Evolutionary conservation across 352 stramenopile species (phyloP), one percentile per base, ranked within the genome.

Genomic region (Peronosclerospora sorghi): DNA sequence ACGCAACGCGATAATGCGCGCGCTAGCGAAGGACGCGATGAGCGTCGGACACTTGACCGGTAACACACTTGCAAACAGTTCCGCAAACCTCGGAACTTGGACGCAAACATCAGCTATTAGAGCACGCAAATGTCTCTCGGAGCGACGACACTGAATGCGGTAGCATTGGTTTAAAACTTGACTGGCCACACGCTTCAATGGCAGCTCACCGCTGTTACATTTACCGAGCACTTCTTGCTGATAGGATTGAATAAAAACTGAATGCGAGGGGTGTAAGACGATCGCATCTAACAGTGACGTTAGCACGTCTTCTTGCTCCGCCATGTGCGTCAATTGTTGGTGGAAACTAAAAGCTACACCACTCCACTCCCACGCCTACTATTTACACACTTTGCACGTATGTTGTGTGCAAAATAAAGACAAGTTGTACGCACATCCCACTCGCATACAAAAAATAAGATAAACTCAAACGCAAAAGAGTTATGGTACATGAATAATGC

Each of bases 181-280:
- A 45, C 65, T 78, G 41, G 77, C 67, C 17, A 75, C 52, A 24
- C 72, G 72, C 56, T 88, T 88, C 39, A 83, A 50, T 13, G 78
- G 47, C 34, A 84, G 49, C 43, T 73, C 69, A 13, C 70, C 65
- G 42, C 52, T 57, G 45, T 72, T 65, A 38, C 78, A 65, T 55
- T 83, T 80, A 10, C 69, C 62, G 30, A 89, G 35, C 20, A 75
- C 62, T 39, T 89, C 73, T 23, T 81, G 72, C 65, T 75, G 68
- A 21, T 81, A 74, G 28, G 64, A 69, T 34, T 86, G 71, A 56
- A 85, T 76, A 47, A 70, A 61, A 45, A 58, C 44, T 2, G 53
- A 24, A 17, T 82, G 54, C 20, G 62, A 67, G 8, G 76, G 76
- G 26, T 62, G 67, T 20, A 73, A 44, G 36, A 80, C 60, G 45